These are phyloP conservation scores for Xylaria sp. DNA, from an alignment of 2,329 filamentous ascomycete genomes.

Conservation along the genomic window DNA sequence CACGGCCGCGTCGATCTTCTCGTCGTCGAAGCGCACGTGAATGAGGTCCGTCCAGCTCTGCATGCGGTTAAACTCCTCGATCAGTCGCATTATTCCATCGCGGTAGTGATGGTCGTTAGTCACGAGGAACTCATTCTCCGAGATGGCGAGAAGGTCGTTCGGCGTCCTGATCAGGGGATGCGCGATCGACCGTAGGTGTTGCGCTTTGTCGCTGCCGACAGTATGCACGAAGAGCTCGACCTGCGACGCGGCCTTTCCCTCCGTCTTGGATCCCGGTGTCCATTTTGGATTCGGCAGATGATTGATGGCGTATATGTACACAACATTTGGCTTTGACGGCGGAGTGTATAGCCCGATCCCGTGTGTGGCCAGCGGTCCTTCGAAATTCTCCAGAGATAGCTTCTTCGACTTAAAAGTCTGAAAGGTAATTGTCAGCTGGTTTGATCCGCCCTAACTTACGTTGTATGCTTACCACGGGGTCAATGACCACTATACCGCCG, in stretches of 20 bases:
- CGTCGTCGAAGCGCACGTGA: constrained; percentile 53
- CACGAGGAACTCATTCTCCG: constrained; percentile 61
- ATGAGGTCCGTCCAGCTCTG: constrained; percentile 61
- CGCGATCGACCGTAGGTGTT: constrained; percentile 62
- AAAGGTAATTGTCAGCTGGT: not conserved
- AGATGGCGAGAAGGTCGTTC: constrained; percentile 65
- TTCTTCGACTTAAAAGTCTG: constrained; percentile 58
- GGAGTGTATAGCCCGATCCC: constrained; percentile 66
- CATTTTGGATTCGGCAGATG: constrained; percentile 63
- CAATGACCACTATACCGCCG: constrained; percentile 61
- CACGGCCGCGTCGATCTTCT: constrained; percentile 55
- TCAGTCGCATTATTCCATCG: constrained; percentile 55
- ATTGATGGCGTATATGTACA: constrained; percentile 71
- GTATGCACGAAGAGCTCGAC: constrained; percentile 68
- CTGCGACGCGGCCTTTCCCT: constrained; percentile 59
- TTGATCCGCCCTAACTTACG: not conserved
- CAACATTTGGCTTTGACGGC: constrained; percentile 55
- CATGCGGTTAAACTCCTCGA: constrained; percentile 58
- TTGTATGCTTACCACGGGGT: constrained; percentile 57
- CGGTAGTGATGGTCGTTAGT: constrained; percentile 69
- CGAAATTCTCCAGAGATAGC: constrained; percentile 61
- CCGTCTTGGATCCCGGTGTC: constrained; percentile 39
- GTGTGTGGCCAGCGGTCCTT: constrained; percentile 65
- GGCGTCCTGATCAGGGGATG: constrained; percentile 65
- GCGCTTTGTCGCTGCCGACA: constrained; percentile 53